These are phyloP conservation scores for Stephania yunnanensis DNA, from an alignment of 164 flowering plant species.

Conservation along the genomic window DNA sequence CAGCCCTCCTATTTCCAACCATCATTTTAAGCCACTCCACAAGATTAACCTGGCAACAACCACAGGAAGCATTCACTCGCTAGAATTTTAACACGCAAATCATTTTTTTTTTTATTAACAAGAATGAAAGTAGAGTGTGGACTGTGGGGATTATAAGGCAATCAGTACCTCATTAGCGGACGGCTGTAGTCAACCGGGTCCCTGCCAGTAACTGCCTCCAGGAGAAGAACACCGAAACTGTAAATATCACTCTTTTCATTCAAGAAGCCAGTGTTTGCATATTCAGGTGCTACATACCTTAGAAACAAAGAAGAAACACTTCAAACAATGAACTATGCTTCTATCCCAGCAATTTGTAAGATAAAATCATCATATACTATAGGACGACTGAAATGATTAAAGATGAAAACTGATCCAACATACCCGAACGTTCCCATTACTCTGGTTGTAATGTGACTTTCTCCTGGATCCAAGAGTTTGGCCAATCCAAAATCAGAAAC, in stretches of 20 bases:
- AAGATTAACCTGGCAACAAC: conserved; percentile 51
- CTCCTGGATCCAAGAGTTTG: conserved; percentile 63
- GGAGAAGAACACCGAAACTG: conserved; percentile 72
- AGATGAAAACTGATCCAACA: not conserved
- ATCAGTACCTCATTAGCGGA: conserved; percentile 51
- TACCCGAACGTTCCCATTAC: conserved; percentile 90
- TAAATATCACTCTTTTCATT: conserved; percentile 77
- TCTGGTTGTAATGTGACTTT: conserved; percentile 73
- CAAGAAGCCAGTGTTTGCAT: conserved; percentile 69
- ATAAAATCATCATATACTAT: not conserved
- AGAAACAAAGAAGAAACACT: conserved; percentile 8
- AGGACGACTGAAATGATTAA: not conserved
- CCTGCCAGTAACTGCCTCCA: conserved; percentile 65
- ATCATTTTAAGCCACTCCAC: conserved; percentile 79
- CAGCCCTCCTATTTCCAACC: conserved; percentile 72
- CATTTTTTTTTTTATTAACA: not conserved
- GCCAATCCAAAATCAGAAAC: conserved; percentile 81
- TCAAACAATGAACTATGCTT: not conserved
- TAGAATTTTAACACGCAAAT: not conserved
- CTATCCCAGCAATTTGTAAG: not conserved
- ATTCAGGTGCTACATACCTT: conserved; percentile 83
- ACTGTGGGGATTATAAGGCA: not conserved
- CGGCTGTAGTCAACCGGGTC: conserved; percentile 73
- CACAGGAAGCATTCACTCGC: not conserved
- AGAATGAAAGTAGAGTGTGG: not conserved